phyloP scores from a whole-genome alignment of 139 green algal genomes.

The Auxenochlorella protothecoides region DNA sequence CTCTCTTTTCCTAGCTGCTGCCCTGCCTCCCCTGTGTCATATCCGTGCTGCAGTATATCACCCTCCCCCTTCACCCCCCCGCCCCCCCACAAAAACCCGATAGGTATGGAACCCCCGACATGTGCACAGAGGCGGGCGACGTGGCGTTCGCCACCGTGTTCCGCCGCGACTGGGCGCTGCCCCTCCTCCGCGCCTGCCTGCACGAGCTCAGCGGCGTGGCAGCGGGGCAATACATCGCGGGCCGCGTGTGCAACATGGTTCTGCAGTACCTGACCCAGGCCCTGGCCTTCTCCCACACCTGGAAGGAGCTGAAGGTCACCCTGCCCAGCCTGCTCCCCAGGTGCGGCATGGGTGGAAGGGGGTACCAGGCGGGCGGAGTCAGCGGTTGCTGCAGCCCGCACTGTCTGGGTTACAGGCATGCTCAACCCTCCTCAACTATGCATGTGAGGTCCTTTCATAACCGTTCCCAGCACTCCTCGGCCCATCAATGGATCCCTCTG shows the following conservation, averaged over 20 bases:
- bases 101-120: constrained; percentile 56
- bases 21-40: neutral
- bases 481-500: neutral
- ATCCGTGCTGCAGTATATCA: neutral
- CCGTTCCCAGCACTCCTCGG: neutral
- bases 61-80: neutral
- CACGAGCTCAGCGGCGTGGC: neutral
- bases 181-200: constrained; percentile 45
- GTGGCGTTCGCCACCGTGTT: constrained; percentile 57
- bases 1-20: too few species aligned
- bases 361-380: neutral
- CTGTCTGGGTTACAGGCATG: too few species aligned
- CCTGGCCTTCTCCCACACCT: constrained; percentile 25
- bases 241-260: constrained; percentile 67
- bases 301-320: constrained; percentile 55
- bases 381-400: neutral
- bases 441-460: neutral
- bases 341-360: neutral
- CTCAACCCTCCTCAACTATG: too few species aligned
- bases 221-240: constrained; percentile 43
- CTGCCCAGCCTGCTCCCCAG: too few species aligned
- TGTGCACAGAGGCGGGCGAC: constrained; percentile 34
- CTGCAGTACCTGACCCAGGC: constrained; percentile 64
- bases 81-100: neutral
- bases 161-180: constrained; percentile 37